Conservation (phyloP, 495 filamentous ascomycete genomes). For the Bryoglossum gracile region DNA sequence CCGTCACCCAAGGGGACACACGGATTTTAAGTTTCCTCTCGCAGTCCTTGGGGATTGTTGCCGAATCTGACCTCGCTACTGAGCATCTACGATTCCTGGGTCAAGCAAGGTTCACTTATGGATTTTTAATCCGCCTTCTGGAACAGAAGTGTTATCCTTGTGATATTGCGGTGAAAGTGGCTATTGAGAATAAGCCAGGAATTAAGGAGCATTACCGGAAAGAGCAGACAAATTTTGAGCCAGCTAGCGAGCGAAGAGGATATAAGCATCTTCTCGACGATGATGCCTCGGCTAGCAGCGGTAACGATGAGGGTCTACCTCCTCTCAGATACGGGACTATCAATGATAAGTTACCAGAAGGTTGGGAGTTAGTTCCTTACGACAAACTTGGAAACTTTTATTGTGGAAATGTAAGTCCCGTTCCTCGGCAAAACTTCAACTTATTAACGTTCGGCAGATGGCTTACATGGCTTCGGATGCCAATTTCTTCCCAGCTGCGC, state of each 20-base stretch:
- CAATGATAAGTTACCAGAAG: constrained; percentile 63
- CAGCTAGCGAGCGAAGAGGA: constrained; percentile 23
- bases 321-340: constrained; percentile 71
- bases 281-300: constrained; percentile 24
- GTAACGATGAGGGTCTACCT: constrained; percentile 50
- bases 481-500: constrained; percentile 81
- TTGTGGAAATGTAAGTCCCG: constrained; percentile 61
- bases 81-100: constrained; percentile 94
- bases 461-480: constrained; percentile 79
- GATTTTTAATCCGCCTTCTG: constrained; percentile 66
- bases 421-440: background rate
- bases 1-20: constrained; percentile 69
- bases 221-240: constrained; percentile 33
- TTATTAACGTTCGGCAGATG: constrained; percentile 46
- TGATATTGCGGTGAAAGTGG: constrained; percentile 77
- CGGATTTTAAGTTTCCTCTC: constrained; percentile 83
- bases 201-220: constrained; percentile 67
- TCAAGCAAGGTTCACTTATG: constrained; percentile 71
- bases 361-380: constrained; percentile 63
- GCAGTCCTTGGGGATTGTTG: constrained; percentile 83
- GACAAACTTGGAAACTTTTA: constrained; percentile 88
- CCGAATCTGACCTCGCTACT: constrained; percentile 81
- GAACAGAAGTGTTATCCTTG: constrained; percentile 75
- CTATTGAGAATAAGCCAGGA: constrained; percentile 63
- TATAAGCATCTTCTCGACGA: constrained; percentile 23